A percentile compares a stretch with the other conserved stretches of the same genome.
These are phyloP conservation scores for Cystofilobasidium bisporidii DNA, from an alignment of 768 basidiomycete species.

Conservation along the genomic window DNA sequence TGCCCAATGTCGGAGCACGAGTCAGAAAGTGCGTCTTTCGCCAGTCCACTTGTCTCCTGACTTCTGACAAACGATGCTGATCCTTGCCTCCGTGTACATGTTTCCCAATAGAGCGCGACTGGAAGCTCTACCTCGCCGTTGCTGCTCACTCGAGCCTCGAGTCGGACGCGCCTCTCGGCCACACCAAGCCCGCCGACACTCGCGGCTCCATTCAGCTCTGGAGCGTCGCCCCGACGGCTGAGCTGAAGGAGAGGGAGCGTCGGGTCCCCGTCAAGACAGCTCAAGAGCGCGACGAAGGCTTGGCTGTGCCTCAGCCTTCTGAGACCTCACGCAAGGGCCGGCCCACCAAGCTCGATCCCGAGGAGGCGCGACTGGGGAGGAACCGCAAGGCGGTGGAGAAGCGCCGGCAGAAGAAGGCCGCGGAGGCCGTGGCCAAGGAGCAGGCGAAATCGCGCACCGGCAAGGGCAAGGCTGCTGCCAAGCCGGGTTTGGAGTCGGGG, in stretches of 20 bases:
- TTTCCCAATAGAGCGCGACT: constrained; percentile 45
- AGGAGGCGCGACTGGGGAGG: not conserved
- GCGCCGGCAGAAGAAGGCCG: constrained; percentile 13
- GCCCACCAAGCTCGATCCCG: no score
- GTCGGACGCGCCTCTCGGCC: constrained; percentile 59
- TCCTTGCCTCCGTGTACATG: not conserved
- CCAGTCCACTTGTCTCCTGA: not conserved
- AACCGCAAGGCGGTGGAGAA: not conserved
- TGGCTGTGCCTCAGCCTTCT: no score
- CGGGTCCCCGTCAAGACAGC: constrained; percentile 28
- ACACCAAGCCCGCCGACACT: constrained; percentile 44
- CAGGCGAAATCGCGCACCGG: no score
- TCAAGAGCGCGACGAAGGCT: no score
- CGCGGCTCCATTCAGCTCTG: constrained; percentile 79
- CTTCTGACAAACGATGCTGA: not conserved
- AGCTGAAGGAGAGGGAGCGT: not conserved
- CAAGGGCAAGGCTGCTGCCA: no score
- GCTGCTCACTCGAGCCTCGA: constrained; percentile 59
- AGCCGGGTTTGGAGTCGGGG: no score
- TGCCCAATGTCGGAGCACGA: constrained; percentile 57
- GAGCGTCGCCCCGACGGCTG: constrained; percentile 36
- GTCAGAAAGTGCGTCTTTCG: constrained; percentile 29
- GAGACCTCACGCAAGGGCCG: no score
- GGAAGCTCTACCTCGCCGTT: constrained; percentile 73
- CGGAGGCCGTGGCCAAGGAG: constrained; percentile 12